These are phyloP conservation scores for Pseudopithomyces maydicus DNA, from an alignment of 2,329 filamentous ascomycete species.

Conservation along the genomic window DNA sequence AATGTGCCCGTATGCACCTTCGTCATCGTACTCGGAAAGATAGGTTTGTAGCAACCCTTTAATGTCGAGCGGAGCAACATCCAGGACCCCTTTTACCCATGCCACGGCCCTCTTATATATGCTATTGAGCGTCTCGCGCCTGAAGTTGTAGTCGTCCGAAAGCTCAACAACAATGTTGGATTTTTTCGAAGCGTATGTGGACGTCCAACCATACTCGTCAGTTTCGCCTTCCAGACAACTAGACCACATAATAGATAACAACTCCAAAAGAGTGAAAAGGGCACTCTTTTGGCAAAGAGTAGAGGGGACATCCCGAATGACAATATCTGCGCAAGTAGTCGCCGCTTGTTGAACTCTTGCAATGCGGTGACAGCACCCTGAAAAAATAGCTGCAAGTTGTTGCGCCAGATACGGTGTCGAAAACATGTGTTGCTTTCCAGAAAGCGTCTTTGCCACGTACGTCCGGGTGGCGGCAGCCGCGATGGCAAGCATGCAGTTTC, in stretches of 20 bases:
- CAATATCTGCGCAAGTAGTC: conserved; percentile 79
- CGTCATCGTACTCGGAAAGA: conserved; percentile 91
- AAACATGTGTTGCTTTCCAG: conserved; percentile 74
- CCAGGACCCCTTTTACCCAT: conserved; percentile 83
- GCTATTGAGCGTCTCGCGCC: conserved; percentile 76
- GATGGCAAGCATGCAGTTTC: conserved; percentile 67
- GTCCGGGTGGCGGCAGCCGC: conserved; percentile 73
- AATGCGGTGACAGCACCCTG: conserved; percentile 91
- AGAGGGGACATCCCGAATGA: conserved; percentile 84
- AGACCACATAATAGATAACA: conserved; percentile 92
- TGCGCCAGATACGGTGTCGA: conserved; percentile 90
- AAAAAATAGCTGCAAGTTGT: conserved; percentile 84
- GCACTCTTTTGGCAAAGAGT: conserved; percentile 88
- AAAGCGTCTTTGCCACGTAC: conserved; percentile 77
- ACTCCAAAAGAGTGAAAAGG: conserved; percentile 88
- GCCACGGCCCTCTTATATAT: conserved; percentile 76
- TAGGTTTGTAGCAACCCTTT: conserved; percentile 97
- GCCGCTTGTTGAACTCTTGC: conserved; percentile 89
- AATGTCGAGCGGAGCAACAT: conserved; percentile 86
- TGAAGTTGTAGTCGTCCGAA: conserved; percentile 89
- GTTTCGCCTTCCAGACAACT: conserved; percentile 94
- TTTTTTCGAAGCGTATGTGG: conserved; percentile 76
- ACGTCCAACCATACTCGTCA: conserved; percentile 87
- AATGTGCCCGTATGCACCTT: conserved; percentile 87
- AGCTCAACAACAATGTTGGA: conserved; percentile 83